These are phyloP conservation scores for Lepiota venenata DNA, from an alignment of 768 basidiomycete genomes.

Conservation along the genomic window DNA sequence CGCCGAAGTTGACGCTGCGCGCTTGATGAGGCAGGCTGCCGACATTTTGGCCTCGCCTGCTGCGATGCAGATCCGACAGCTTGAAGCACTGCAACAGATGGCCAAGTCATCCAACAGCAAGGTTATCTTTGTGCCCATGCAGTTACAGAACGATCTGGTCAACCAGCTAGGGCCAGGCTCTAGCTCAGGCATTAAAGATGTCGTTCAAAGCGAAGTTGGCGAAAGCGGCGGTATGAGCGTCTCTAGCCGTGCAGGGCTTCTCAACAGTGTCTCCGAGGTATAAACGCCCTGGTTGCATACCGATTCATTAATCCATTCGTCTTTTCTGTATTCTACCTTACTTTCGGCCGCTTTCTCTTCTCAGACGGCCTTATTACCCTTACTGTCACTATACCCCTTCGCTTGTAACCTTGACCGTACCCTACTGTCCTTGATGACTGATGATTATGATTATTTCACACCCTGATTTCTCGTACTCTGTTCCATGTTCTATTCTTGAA, in stretches of 20 bases:
- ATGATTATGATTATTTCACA: neutral
- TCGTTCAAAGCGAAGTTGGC: slow-evolving; percentile 35
- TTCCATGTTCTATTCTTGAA: too few relatives aligned
- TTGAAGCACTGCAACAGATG: slow-evolving; percentile 95
- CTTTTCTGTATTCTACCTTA: neutral
- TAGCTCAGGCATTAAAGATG: slow-evolving; percentile 19
- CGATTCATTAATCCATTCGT: too few relatives aligned
- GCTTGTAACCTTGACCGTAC: neutral
- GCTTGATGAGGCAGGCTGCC: slow-evolving; percentile 95
- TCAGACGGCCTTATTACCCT: neutral
- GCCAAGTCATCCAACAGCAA: slow-evolving; percentile 86
- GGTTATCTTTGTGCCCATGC: slow-evolving; percentile 94
- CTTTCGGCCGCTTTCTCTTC: too few relatives aligned
- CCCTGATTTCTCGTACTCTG: too few relatives aligned
- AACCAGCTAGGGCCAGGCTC: slow-evolving; percentile 40
- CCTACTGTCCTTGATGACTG: neutral
- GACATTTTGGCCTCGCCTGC: slow-evolving; percentile 93
- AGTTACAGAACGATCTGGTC: slow-evolving; percentile 71
- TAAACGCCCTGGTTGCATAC: slow-evolving; percentile 19
- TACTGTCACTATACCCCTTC: neutral
- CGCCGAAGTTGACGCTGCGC: slow-evolving; percentile 92
- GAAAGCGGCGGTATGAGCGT: slow-evolving; percentile 34
- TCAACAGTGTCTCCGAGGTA: slow-evolving; percentile 47
- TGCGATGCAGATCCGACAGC: slow-evolving; percentile 97
- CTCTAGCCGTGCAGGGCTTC: slow-evolving; percentile 46